Percentiles rank a stretch among this genome's conserved stretches.
Conservation (phyloP, 805 yeast genomes). For the Cyberlindnera xylosilytica region DNA sequence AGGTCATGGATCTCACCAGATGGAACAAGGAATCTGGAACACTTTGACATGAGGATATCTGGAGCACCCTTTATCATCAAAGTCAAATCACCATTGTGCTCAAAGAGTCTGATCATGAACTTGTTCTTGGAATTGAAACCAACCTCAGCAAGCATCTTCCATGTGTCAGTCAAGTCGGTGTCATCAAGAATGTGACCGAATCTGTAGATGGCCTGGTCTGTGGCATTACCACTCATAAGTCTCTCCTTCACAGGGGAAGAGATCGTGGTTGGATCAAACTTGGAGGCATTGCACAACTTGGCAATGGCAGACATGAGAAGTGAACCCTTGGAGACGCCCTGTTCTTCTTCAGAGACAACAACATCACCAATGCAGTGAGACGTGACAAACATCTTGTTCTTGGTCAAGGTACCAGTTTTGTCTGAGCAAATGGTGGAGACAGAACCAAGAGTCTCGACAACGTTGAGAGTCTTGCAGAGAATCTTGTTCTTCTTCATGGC, state of each 20-base stretch:
- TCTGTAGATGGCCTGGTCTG: slow-evolving; percentile 43
- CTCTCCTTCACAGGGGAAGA: slow-evolving; percentile 21
- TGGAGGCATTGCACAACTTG: slow-evolving; percentile 36
- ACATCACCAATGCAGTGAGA: slow-evolving; percentile 15
- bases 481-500: slow-evolving; percentile 43
- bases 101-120: slow-evolving; percentile 37
- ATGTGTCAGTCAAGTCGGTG: slow-evolving; percentile 15
- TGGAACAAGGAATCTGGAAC: slow-evolving; percentile 22
- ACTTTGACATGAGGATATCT: slow-evolving; percentile 36
- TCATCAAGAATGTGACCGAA: slow-evolving; percentile 30
- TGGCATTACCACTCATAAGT: slow-evolving; percentile 42
- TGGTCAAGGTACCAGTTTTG: slow-evolving; percentile 47
- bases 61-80: slow-evolving; percentile 45
- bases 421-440: slow-evolving; percentile 45
- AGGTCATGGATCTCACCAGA: slow-evolving; percentile 13
- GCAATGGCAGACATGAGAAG: slow-evolving; percentile 23
- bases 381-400: slow-evolving; percentile 45
- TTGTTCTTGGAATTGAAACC: slow-evolving; percentile 47
- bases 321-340: background rate
- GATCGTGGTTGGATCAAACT: slow-evolving; percentile 21
- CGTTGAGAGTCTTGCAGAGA: slow-evolving; percentile 42
- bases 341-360: background rate
- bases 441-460: slow-evolving; percentile 56
- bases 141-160: slow-evolving; percentile 30
- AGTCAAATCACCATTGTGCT: slow-evolving; percentile 4